Base-by-base conservation (phyloP, 1,284 basidiomycete genomes). In the Heterobasidion annosum region DNA sequence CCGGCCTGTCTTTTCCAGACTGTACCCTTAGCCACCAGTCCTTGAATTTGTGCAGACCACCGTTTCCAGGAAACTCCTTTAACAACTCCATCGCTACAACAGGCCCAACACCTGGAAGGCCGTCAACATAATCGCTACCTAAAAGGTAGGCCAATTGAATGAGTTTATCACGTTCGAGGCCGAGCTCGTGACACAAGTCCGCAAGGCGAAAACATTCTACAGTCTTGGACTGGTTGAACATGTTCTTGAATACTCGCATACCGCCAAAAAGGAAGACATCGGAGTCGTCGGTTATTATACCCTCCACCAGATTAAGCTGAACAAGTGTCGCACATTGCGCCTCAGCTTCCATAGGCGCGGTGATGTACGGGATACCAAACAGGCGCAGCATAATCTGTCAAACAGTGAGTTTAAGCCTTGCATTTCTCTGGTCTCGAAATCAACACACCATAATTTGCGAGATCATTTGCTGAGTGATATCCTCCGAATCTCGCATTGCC, bases 181-280 rank as follows among this genome's bases (percentile, higher is more conserved):
- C 89, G 6, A 99, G 76, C 68, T 99, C 97, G 45, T 94, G 82
- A 51, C 83, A 78, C 53, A 99, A 78, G 67, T 99, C 97, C 1
- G 82, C 72, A 6, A 86, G 73, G 37, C 97, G 73, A 73, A 97
- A 99, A 65, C 93, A 95, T 69, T 99, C 96, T 56, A 98, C 96
- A 8, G 93, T 97, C 76, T 98, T 98, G 57, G 91, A 91, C 71
- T 98, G 93, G 70, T 98, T 98, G 76, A 99, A 99, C 89, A 99
- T 97, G 69, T 99, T 98, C 71, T 97, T 97, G 78, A 91, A 98
- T 46, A 99, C 92, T 33, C 93, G 85, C 56, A 81, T 75, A 15
- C 91, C 96, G 34, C 97, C 96, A 62, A 99, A 99, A 48, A 99
- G 83, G 70, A 99, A 99, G 37, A 99, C 94, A 65, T 99, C 97